A percentile compares a stretch with the other conserved stretches of the same genome.
phyloP scores from a whole-genome alignment of 495 filamentous ascomycete genomes.

The Lasiosphaeria ovina region DNA sequence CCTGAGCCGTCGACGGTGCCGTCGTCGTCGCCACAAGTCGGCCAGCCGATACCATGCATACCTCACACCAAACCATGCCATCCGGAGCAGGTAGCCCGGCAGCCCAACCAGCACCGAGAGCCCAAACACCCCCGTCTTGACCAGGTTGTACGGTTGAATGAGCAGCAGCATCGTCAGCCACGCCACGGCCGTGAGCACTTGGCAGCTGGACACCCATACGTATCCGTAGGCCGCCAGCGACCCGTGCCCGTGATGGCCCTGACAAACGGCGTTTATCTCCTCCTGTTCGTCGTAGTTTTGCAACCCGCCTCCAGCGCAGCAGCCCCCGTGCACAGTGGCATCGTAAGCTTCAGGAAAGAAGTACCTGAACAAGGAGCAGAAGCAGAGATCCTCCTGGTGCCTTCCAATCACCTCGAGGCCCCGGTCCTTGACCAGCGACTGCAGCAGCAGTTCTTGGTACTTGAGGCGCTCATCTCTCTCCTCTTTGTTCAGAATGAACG shows the following conservation, averaged over 20 bases:
- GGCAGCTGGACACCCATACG: constrained; percentile 16
- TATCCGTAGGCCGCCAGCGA: constrained; percentile 5
- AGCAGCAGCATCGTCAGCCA: constrained; percentile 22
- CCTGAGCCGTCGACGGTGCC: neutral
- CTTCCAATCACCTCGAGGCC: neutral
- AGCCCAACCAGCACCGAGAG: constrained; percentile 4
- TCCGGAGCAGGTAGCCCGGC: constrained; percentile 5
- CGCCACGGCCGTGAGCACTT: constrained; percentile 19
- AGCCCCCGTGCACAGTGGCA: constrained; percentile 11
- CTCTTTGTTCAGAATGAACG: neutral
- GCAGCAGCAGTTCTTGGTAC: neutral
- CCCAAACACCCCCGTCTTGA: constrained; percentile 2
- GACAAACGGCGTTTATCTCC: neutral
- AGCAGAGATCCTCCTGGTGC: constrained; percentile 15
- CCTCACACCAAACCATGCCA: neutral
- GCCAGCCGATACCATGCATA: neutral
- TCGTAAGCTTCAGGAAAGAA: constrained; percentile 15
- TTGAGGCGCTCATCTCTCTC: neutral
- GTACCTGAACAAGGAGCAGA: constrained; percentile 23
- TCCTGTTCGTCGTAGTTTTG: constrained; percentile 4
- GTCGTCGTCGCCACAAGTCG: neutral
- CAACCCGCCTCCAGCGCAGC: constrained; percentile 9
- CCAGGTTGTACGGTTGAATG: constrained; percentile 21
- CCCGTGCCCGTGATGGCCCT: constrained; percentile 27
- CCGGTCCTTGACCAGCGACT: constrained; percentile 5